phyloP scores from a whole-genome alignment of 768 basidiomycete species.

The Grammothele lineata region DNA sequence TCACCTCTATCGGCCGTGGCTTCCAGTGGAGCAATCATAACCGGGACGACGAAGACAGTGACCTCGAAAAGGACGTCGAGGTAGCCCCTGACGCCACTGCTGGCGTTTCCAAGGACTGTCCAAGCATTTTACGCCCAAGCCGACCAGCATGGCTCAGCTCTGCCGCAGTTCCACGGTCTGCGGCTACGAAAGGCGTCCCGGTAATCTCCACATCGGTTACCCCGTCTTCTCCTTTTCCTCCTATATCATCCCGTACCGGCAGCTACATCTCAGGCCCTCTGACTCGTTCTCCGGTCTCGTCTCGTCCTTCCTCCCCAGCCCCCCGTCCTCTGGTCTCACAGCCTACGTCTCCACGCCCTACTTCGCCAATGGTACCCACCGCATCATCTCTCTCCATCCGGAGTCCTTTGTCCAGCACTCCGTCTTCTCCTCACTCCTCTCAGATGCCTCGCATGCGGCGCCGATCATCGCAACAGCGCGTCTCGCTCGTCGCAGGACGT shows the following conservation, averaged over 20 bases:
- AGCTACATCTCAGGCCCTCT: conserved; percentile 21
- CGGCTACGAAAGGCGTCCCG: conserved; percentile 8
- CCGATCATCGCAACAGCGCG: conserved; percentile 79
- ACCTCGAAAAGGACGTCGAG: conserved; percentile 11
- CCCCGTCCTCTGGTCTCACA: no score
- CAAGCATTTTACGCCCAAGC: conserved; percentile 9
- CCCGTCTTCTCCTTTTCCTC: conserved; percentile 5
- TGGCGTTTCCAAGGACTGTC: conserved; percentile 2
- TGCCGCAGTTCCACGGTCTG: conserved; percentile 15
- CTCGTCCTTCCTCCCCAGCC: conserved; percentile 22
- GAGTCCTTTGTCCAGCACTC: conserved; percentile 29
- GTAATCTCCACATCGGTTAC: conserved; percentile 13
- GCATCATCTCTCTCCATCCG: conserved; percentile 23
- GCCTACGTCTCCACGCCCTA: conserved; percentile 19
- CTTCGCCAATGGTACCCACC: conserved; percentile 20
- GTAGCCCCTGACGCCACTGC: conserved; percentile 2
- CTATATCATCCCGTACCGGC: conserved; percentile 8
- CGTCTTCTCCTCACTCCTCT: conserved; percentile 34
- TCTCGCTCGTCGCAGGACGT: conserved; percentile 79
- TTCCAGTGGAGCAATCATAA: conserved; percentile 63
- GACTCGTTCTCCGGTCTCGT: conserved; percentile 22
- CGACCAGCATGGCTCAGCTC: conserved; percentile 19
- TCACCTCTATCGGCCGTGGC: conserved; percentile 80
- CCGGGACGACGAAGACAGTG: conserved; percentile 25
- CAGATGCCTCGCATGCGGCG: conserved; percentile 63